These are phyloP conservation scores for Lachnellula cervina DNA, from an alignment of 2,329 filamentous ascomycete species.

Conservation along the genomic window DNA sequence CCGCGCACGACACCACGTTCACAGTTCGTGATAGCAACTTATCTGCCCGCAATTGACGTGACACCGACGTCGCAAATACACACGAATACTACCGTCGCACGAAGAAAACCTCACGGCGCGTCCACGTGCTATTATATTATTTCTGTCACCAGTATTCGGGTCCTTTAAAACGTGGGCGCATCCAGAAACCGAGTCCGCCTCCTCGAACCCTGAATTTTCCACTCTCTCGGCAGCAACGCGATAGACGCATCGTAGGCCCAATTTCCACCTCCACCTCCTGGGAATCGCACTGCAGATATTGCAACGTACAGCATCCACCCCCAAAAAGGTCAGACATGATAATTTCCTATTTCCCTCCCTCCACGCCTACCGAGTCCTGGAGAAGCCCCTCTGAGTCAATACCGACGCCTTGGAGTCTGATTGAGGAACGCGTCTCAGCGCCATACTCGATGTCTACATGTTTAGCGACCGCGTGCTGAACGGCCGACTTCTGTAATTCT, in stretches of 20 bases:
- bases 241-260: not conserved
- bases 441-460: not conserved
- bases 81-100: slow-evolving; percentile 2
- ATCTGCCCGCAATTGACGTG: slow-evolving; percentile 11
- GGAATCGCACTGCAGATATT: not conserved
- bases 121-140: slow-evolving; percentile 17
- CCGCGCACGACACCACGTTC: not conserved
- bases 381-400: slow-evolving; percentile 11
- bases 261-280: slow-evolving; percentile 6
- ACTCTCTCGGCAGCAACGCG: slow-evolving; percentile 6
- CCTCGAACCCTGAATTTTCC: not conserved
- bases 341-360: slow-evolving; percentile 16
- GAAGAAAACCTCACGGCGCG: slow-evolving; percentile 3
- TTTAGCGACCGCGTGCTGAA: slow-evolving; percentile 17
- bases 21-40: not conserved
- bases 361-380: not conserved
- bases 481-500: slow-evolving; percentile 7
- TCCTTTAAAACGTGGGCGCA: slow-evolving; percentile 10
- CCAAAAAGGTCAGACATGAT: slow-evolving; percentile 17
- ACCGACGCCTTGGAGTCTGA: slow-evolving; percentile 8
- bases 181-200: slow-evolving; percentile 7
- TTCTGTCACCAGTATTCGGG: slow-evolving; percentile 9
- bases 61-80: slow-evolving; percentile 8
- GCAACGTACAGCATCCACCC: not conserved
- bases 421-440: slow-evolving; percentile 18